Evolutionary conservation across 495 filamentous ascomycete species (phyloP), one percentile per base, ranked within the genome.

Genomic region (Xanthoparmelia taractica): DNA sequence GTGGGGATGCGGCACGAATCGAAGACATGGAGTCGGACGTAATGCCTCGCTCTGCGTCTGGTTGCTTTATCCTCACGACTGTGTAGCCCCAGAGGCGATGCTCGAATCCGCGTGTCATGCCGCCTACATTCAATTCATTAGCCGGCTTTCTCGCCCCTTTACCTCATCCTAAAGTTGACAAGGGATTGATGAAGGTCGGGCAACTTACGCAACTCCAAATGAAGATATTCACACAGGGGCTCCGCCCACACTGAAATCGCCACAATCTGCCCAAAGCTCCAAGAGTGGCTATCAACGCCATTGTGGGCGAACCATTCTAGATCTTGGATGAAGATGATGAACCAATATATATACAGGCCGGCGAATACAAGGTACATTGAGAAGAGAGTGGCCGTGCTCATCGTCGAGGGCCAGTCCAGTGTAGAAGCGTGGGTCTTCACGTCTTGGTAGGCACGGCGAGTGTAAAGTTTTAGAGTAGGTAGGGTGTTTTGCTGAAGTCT

Each of bases 251-350:
- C 68, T 4, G 60, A 61, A 15, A 70, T 63, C 5, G 65, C 68
- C 29, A 67, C 57, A 4, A 70, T 34, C 50, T 70, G 68, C 23
- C 68, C 68, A 29, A 70, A 70, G 38, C 61, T 70, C 68, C 68
- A 70, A 13, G 41, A 40, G 0, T 48, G 47, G 31, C 25, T 57
- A 52, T 57, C 56, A 18, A 61, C 37, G 15, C 54, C 56, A 12
- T 63, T 58, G 2, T 45, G 7, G 25, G 60, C 60, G 33, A 67
- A 69, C 58, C 54, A 62, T 11, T 56, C 60, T 0, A 69, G 57
- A 20, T 67, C 62, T 27, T 38, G 13, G 38, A 61, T 56, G 55
- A 60, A 67, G 0, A 63, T 52, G 1, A 13, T 29, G 38, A 65
- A 67, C 23, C 54, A 60, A 40, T 58, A 10, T 10, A 64, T 25